Evolutionary conservation across 768 basidiomycete genomes (phyloP), one percentile per base, ranked within the genome.

Genomic region (Auriscalpium vulgare): DNA sequence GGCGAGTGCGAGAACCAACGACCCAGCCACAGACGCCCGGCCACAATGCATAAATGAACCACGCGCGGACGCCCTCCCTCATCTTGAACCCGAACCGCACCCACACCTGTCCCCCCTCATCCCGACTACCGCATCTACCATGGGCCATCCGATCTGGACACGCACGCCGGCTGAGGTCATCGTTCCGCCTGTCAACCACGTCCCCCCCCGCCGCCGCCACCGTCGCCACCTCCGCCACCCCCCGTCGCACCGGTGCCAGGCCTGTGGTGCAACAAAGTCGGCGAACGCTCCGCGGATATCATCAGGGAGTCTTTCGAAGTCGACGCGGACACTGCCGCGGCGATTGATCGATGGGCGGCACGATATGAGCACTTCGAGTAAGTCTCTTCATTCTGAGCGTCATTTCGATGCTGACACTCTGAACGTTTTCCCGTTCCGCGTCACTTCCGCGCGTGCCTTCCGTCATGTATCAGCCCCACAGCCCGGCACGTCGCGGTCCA

Each of bases 201-300:
- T 48, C 7, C 19, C 17, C 29, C 53, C n/a, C n/a, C n/a, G n/a
- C n/a, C n/a, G n/a, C n/a, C 49, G 21, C 35, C 11, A 10, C 17
- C 17, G 19, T 38, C 51, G 19, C 37, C 56, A 14, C n/a, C 50
- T 10, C 36, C 38, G 43, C 43, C 53, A 11, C 34, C 50, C 21
- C n/a, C 48, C 7, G 19, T 21, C 36, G 11, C 44, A 6, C 21
- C 43, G 5, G 50, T 55, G 11, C 60, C 58, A 8, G 60, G 55
- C 14, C 47, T 61, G 19, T 61, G 58, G 60, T 50, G 50, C 11
- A 55, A 56, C 29, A 51, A 55, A 35, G 47, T 59, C 13, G 60
- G 60, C 9, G 55, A 56, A 19, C 57, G 50, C 45, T 59, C 51
- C 19, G 37, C 16, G 23, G 45, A 51, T 35, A 46, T 59, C 21